Base-by-base conservation (phyloP, 352 stramenopile genomes). In the Pythium vanterpoolii region DNA sequence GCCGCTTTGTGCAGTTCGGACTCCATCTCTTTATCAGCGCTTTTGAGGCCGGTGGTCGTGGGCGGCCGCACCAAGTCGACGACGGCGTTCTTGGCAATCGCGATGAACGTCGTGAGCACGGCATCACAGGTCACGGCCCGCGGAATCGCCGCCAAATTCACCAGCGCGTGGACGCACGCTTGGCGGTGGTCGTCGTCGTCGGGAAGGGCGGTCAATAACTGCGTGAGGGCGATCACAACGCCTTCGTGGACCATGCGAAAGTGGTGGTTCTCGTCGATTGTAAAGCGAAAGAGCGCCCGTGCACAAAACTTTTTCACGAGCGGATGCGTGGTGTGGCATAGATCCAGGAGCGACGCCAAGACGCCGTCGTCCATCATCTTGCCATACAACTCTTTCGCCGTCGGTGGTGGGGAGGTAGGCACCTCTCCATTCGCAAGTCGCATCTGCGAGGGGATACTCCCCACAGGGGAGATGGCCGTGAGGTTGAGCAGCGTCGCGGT, bases 221-320 rank as follows among this genome's bases (percentile, higher is more conserved):
- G 81, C 24, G 78, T 77, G 24, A 93, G 64, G 23, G 74, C 69
- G 26, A 79, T 56, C 19, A 92, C 84, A 8, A 77, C 72, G 31
- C 84, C 84, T 42, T 93, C 84, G 53, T 91, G 84, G 9, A 93
- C 82, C 66, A 93, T 80, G 3, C 79, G 70, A 50, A 90, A 89
- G 67, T 92, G 84, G 19, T 89, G 76, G 1, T 74, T 64, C 21
- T 93, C 84, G 43, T 93, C 81, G 28, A 81, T 73, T 6, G 79
- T 87, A 27, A 93, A 82, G n/a, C 82, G 79, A 11, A 90, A 78
- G 14, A 93, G 45, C 16, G 79, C 68, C 33, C 79, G 80, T 1
- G 80, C 84, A n/a, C 82, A 90, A 39, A 86, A 69, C 2, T 78
- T 60, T 48, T 93, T 93, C 33, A 86, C 71, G 1, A 76, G 87